Base-by-base conservation (phyloP, 2,329 filamentous ascomycete species). In the Ophiostoma himal-ulmi region DNA sequence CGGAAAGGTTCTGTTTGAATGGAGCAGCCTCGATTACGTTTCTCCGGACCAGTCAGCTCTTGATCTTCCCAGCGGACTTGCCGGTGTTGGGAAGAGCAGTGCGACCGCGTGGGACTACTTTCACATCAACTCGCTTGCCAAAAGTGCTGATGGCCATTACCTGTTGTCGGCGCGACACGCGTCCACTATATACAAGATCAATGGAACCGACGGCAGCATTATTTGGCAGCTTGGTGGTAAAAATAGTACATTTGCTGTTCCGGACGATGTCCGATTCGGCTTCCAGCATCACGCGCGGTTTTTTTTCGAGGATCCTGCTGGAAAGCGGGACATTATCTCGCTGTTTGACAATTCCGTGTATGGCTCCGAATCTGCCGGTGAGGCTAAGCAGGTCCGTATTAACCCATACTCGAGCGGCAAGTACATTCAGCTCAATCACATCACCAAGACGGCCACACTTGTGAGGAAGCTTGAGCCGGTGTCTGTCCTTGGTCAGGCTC, bases 81-180 rank as follows among this genome's bases (percentile, higher is more conserved):
- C 52, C 5, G 52, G 52, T 26, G 7, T 57, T 14, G 52, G 52
- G 10, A 22, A 13, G 13, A 26, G 52, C n/a, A 57, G 72, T 57
- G 73, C 74, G 20, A 74, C 75, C 30, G 77, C 78, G 0, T 85
- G 82, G 78, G 83, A 85, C 74, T 84, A 81, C 74, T 84, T 84
- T 74, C 83, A 85, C 75, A 80, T 85, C 76, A 84, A 84, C 76
- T 81, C 80, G n/a, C 77, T 85, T 30, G 80, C 82, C 72, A 83
- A 84, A 73, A 79, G 80, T 69, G 72, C 74, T 1, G 71, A 77
- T 0, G 82, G 82, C 14, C 80, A 84, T 72, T 85, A 83, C 69
- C 75, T 85, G 8, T 75, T 85, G 48, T 85, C 82, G n/a, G 52
- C 52, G 1, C 52, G 52, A 13, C 52, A 57, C 26, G 52, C 52